Evolutionary conservation across 345 rosid genomes (phyloP).

Genomic region (Hevea brasiliensis): DNA sequence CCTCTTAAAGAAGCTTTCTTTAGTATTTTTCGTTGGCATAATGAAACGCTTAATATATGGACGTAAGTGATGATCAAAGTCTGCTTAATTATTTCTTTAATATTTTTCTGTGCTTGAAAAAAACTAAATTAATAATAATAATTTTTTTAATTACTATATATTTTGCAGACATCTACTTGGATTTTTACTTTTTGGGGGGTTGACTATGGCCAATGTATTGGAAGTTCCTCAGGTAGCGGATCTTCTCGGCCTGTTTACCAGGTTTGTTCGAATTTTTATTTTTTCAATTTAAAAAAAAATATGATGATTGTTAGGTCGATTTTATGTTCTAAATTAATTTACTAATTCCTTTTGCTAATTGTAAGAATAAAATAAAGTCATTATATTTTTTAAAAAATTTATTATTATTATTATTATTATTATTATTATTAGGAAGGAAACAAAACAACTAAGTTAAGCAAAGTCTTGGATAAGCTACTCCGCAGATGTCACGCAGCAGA

Average conservation of each 20-base stretch:
- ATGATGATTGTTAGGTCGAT: background rate
- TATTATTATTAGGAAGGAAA: too few species aligned
- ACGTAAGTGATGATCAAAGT: slow-evolving; percentile 47
- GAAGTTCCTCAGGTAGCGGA: slow-evolving; percentile 49
- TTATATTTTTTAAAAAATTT: too few species aligned
- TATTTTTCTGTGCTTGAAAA: too few species aligned
- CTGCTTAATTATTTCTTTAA: background rate
- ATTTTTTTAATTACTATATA: background rate
- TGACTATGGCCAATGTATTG: slow-evolving; percentile 59
- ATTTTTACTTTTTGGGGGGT: slow-evolving; percentile 66
- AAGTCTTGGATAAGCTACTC: too few species aligned
- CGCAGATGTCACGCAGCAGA: too few species aligned
- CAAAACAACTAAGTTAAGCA: too few species aligned
- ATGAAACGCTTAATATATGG: slow-evolving; percentile 92
- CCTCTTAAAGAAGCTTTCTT: slow-evolving; percentile 72
- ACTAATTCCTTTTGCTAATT: too few species aligned
- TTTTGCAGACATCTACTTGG: slow-evolving; percentile 77
- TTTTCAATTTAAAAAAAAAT: background rate
- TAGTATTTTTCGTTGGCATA: slow-evolving; percentile 81
- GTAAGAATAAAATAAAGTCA: too few species aligned
- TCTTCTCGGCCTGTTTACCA: slow-evolving; percentile 49
- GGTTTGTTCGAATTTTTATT: slow-evolving; percentile 28
- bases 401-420: too few species aligned
- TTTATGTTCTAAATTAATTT: background rate
- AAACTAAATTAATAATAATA: too few species aligned